These are phyloP conservation scores for Xanthoparmelia taractica DNA, from an alignment of 495 filamentous ascomycete genomes.

Conservation along the genomic window DNA sequence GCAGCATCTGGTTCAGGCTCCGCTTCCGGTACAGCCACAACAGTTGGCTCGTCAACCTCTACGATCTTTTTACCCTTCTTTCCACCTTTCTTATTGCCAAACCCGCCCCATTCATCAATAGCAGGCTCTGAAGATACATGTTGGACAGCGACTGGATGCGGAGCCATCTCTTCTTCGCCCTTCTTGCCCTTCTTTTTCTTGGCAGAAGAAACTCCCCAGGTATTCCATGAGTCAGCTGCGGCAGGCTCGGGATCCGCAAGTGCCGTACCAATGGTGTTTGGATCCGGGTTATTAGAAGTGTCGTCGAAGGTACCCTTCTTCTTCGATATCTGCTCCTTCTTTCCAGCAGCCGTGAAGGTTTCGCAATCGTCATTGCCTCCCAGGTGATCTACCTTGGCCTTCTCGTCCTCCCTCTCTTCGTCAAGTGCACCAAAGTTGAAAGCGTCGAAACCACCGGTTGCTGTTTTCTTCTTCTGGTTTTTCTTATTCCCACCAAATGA, in stretches of 20 bases:
- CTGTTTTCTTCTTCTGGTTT: constrained; percentile 36
- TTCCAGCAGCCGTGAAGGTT: constrained; percentile 17
- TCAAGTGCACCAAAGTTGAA: constrained; percentile 35
- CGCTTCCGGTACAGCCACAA: constrained; percentile 20
- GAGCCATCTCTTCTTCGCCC: constrained; percentile 17
- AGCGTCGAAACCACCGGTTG: constrained; percentile 41
- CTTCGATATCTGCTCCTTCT: constrained; percentile 27
- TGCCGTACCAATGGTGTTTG: constrained; percentile 21
- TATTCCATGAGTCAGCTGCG: constrained; percentile 22
- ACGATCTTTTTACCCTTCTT: constrained; percentile 29
- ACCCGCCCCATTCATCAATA: constrained; percentile 23
- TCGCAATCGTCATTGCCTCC: constrained; percentile 21
- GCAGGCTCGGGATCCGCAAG: constrained; percentile 19
- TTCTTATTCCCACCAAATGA: constrained; percentile 26
- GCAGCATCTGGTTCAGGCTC: constrained; percentile 20
- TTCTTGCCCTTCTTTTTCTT: constrained; percentile 29
- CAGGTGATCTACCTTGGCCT: constrained; percentile 21
- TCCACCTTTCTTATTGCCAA: constrained; percentile 29
- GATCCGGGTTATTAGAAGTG: constrained; percentile 15
- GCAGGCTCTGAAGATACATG: constrained; percentile 12
- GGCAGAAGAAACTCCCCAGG: constrained; percentile 20
- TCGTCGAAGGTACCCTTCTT: constrained; percentile 26
- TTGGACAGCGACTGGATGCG: constrained; percentile 14
- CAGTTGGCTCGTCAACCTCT: constrained; percentile 22
- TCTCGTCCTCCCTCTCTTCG: constrained; percentile 25